Evolutionary conservation across 805 yeast species (phyloP).

Genomic region (Zygotorulaspora chibaensis): DNA sequence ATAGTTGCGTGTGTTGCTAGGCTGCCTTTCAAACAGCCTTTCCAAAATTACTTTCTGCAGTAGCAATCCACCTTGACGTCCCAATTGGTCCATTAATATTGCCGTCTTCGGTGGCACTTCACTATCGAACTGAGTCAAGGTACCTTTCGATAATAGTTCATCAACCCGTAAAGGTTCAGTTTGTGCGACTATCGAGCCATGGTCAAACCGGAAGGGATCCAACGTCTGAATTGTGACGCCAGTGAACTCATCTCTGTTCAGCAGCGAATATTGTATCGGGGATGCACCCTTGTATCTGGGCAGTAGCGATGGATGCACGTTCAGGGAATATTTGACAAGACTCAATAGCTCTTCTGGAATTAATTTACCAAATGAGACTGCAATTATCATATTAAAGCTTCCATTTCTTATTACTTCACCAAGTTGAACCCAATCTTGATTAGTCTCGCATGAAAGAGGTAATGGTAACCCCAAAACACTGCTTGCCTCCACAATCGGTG

Average conservation of each 20-base stretch:
- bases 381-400: slow-evolving; percentile 64
- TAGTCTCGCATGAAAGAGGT: slow-evolving; percentile 26
- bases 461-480: slow-evolving; percentile 27
- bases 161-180: slow-evolving; percentile 33
- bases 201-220: slow-evolving; percentile 83
- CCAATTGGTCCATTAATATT: slow-evolving; percentile 47
- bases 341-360: slow-evolving; percentile 62
- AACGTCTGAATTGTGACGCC: slow-evolving; percentile 90
- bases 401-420: slow-evolving; percentile 16
- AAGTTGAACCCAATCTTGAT: slow-evolving; percentile 14
- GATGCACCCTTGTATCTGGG: slow-evolving; percentile 86
- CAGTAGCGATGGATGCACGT: slow-evolving; percentile 87
- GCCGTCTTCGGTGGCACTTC: slow-evolving; percentile 35
- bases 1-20: not conserved
- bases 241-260: slow-evolving; percentile 56
- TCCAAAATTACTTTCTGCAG: slow-evolving; percentile 44
- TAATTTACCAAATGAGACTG: slow-evolving; percentile 84
- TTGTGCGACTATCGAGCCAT: slow-evolving; percentile 65
- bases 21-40: slow-evolving; percentile 24
- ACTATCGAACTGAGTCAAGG: slow-evolving; percentile 41
- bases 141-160: slow-evolving; percentile 22
- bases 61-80: slow-evolving; percentile 56
- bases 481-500: slow-evolving; percentile 50
- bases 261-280: slow-evolving; percentile 76
- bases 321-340: slow-evolving; percentile 55